Conservation (phyloP, 768 basidiomycete genomes). For the Trametes meyenii region DNA sequence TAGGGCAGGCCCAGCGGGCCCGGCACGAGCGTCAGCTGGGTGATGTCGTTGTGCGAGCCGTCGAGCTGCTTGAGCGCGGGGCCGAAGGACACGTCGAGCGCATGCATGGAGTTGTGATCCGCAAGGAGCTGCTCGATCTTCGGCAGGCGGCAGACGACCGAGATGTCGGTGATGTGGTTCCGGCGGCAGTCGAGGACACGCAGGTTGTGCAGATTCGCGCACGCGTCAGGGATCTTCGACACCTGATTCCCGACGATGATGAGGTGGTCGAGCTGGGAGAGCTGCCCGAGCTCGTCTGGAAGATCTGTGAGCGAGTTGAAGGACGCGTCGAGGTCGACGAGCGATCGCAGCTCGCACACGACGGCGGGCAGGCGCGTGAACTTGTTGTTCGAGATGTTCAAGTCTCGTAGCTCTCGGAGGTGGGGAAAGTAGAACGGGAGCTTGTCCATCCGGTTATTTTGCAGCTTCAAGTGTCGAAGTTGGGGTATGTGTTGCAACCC, state of each 20-base stretch:
- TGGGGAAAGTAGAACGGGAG: conserved; percentile 86
- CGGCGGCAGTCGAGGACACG: conserved; percentile 80
- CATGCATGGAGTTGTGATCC: conserved; percentile 82
- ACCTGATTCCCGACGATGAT: conserved; percentile 88
- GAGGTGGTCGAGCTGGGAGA: conserved; percentile 70
- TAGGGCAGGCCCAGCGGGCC: conserved; percentile 53
- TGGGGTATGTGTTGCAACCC: conserved; percentile 75
- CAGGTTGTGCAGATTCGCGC: conserved; percentile 57
- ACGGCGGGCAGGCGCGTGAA: conserved; percentile 75
- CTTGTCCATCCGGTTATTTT: conserved; percentile 90
- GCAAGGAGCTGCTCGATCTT: conserved; percentile 68
- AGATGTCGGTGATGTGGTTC: conserved; percentile 80
- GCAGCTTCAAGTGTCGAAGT: conserved; percentile 68
- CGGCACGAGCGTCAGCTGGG: conserved; percentile 65
- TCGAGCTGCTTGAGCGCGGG: conserved; percentile 66
- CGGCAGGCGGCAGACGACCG: conserved; percentile 68
- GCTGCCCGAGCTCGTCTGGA: conserved; percentile 75
- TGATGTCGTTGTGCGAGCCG: conserved; percentile 89
- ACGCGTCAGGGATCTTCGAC: conserved; percentile 67
- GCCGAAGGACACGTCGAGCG: conserved; percentile 78
- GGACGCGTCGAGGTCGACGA: conserved; percentile 89
- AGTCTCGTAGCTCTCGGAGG: conserved; percentile 65
- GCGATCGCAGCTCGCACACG: conserved; percentile 69
- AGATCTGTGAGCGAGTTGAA: conserved; percentile 88
- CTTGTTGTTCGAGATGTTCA: conserved; percentile 97